Conservation (phyloP, 1,284 basidiomycete species). For the Irpex rosettiformis region DNA sequence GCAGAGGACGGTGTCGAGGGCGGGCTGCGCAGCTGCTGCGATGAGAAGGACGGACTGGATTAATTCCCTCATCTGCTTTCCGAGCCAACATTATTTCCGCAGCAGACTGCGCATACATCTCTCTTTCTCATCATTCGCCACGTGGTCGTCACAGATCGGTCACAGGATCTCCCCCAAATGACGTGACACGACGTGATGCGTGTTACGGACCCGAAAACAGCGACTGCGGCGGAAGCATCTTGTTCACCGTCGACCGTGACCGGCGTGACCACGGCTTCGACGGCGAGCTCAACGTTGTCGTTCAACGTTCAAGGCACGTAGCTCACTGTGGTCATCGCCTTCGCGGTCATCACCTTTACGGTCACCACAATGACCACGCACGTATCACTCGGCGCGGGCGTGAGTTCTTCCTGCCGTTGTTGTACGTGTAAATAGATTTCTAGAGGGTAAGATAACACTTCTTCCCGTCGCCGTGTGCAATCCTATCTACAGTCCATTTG, state of each 20-base stretch:
- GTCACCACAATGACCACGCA: too few relatives aligned
- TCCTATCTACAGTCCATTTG: too few relatives aligned
- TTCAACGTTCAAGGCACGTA: too few relatives aligned
- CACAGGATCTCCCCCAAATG: neutral
- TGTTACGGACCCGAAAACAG: neutral
- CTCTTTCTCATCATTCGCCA: constrained; percentile 24
- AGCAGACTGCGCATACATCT: constrained; percentile 18
- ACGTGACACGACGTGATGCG: neutral
- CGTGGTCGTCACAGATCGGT: constrained; percentile 15
- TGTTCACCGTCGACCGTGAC: neutral
- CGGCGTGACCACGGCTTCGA: too few relatives aligned
- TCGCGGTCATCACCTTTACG: too few relatives aligned
- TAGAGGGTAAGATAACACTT: neutral
- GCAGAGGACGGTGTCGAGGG: constrained; percentile 15
- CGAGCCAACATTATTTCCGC: constrained; percentile 1
- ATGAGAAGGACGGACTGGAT: constrained; percentile 26
- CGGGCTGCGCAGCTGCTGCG: constrained; percentile 25
- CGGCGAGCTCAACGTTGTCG: too few relatives aligned
- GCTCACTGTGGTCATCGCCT: too few relatives aligned
- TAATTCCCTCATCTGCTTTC: constrained; percentile 12
- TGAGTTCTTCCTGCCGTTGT: neutral
- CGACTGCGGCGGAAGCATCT: neutral
- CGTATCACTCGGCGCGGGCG: too few relatives aligned
- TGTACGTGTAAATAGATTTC: neutral
- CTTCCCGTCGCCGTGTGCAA: too few relatives aligned